These are phyloP conservation scores for Macaranga tanarius DNA, from an alignment of 441 rosid species.

Conservation along the genomic window DNA sequence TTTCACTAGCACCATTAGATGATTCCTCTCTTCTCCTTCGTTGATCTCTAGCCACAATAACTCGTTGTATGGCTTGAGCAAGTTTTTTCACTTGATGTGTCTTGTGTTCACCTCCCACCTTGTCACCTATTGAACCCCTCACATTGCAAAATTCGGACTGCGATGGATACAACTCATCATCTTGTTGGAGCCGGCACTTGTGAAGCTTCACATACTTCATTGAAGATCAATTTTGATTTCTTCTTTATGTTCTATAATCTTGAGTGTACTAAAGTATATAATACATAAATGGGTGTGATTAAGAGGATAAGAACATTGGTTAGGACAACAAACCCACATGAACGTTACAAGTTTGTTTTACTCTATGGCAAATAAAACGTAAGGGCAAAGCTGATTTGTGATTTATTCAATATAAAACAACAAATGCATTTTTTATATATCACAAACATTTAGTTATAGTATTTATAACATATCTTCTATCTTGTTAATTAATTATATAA, in stretches of 20 bases:
- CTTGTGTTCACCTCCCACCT: background rate
- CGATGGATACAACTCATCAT: constrained; percentile 2
- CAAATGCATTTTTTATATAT: too few relatives aligned
- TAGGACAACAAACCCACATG: constrained; percentile 13
- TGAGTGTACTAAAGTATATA: too few relatives aligned
- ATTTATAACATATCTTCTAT: too few relatives aligned
- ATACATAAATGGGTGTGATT: background rate
- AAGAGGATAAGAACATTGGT: background rate
- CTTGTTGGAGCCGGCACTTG: constrained; percentile 12
- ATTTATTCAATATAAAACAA: background rate
- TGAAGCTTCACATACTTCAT: constrained; percentile 22
- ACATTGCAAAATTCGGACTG: background rate
- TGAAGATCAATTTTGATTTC: background rate
- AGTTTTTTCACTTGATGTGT: constrained; percentile 10
- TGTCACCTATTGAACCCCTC: background rate
- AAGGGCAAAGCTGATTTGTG: background rate
- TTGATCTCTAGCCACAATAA: constrained; percentile 8
- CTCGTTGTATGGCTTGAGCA: constrained; percentile 16
- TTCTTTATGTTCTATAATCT: too few relatives aligned
- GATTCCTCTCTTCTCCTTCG: background rate
- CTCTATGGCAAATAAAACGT: background rate
- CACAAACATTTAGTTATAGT: too few relatives aligned
- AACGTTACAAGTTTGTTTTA: background rate
- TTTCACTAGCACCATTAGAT: background rate
- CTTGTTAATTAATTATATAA: too few relatives aligned